phyloP scores from a whole-genome alignment of 805 yeast genomes.

The Pichia deserticola region DNA sequence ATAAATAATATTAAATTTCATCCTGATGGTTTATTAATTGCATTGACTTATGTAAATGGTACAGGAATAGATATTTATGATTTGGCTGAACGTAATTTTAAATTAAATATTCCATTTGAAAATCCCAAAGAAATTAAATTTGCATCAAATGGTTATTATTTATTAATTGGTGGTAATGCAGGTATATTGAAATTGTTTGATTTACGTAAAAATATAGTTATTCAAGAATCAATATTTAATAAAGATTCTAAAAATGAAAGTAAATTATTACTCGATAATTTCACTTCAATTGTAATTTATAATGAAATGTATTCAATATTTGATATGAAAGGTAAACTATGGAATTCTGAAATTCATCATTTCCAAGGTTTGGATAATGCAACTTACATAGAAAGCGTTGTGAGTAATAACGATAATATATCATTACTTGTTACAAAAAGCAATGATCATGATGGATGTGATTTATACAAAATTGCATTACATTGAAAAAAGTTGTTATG shows the following conservation, averaged over 20 bases:
- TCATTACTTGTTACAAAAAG: neutral
- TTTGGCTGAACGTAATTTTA: conserved; percentile 4
- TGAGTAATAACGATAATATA: neutral
- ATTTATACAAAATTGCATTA: neutral
- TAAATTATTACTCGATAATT: neutral
- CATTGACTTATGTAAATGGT: conserved; percentile 3
- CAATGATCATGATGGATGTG: neutral
- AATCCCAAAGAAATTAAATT: conserved; percentile 4
- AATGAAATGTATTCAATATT: neutral
- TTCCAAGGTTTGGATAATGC: neutral
- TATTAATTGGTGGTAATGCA: conserved; percentile 20
- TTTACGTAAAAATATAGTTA: conserved; percentile 2
- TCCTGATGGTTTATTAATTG: conserved; percentile 17
- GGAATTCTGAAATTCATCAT: neutral
- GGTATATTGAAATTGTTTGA: neutral
- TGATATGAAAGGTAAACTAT: conserved; percentile 3
- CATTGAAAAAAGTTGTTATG: neutral
- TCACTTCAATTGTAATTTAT: neutral
- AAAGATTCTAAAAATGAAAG: neutral
- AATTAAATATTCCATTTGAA: conserved; percentile 4
- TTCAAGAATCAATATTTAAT: neutral
- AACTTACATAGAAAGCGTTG: neutral
- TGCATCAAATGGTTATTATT: conserved; percentile 54
- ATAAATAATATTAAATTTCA: conserved; percentile 12
- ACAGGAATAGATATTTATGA: conserved; percentile 13